Conservation (phyloP, 352 stramenopile species). For the Ophiocytium majus region DNA sequence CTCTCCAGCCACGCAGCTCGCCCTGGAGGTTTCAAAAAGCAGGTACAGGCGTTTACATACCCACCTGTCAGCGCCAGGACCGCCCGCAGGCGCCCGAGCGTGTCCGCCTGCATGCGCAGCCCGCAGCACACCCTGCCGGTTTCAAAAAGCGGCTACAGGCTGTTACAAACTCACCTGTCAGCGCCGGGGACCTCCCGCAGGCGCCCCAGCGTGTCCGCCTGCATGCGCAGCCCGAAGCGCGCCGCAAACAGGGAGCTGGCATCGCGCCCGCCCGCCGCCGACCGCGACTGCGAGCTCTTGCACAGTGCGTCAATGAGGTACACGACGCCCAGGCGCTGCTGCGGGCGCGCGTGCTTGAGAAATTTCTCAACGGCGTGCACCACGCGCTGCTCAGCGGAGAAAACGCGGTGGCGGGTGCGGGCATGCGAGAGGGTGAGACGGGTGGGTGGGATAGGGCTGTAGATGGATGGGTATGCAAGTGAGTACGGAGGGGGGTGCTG, state of each 20-base stretch:
- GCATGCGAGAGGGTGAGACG: too few species aligned
- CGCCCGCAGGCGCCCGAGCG: not conserved
- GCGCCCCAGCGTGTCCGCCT: not conserved
- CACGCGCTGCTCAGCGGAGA: not conserved
- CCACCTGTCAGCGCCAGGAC: conserved; percentile 10
- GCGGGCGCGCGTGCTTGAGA: conserved; percentile 8
- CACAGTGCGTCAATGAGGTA: conserved; percentile 26
- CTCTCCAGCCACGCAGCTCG: too few species aligned
- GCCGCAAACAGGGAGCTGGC: not conserved
- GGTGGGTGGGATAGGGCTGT: too few species aligned
- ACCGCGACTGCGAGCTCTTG: not conserved
- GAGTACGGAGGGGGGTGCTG: too few species aligned
- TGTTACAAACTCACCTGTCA: conserved; percentile 25
- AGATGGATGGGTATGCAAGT: too few species aligned
- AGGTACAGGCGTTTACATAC: too few species aligned
- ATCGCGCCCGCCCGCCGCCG: not conserved
- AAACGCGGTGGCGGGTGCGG: too few species aligned
- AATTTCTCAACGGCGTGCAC: conserved; percentile 24
- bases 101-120: conserved; percentile 4
- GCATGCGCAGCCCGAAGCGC: conserved; percentile 14
- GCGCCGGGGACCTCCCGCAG: not conserved
- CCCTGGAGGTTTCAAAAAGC: too few species aligned
- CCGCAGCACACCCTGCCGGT: too few species aligned
- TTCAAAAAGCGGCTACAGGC: too few species aligned
- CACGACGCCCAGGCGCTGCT: conserved; percentile 15